Evolutionary conservation across 1,139 yeast genomes (phyloP).

Genomic region (Debaryomyces subglobosus): DNA sequence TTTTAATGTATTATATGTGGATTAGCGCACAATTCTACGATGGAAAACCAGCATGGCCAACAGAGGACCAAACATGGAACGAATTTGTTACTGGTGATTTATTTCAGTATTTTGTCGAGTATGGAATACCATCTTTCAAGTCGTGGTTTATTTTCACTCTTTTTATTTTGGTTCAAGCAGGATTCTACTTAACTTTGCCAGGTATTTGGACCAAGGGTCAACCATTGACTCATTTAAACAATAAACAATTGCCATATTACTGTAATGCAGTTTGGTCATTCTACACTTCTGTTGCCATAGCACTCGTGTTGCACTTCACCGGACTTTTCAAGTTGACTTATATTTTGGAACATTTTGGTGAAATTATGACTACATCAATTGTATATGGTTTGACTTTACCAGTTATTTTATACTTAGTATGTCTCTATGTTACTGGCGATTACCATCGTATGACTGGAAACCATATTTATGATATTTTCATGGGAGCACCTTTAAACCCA

Average conservation of each 20-base stretch:
- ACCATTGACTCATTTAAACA: conserved; percentile 78
- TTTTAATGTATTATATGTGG: conserved; percentile 97
- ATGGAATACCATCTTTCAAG: conserved; percentile 69
- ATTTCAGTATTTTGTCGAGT: conserved; percentile 46
- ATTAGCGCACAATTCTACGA: conserved; percentile 78
- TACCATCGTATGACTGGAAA: conserved; percentile 92
- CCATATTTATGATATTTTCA: conserved; percentile 84
- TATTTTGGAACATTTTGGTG: conserved; percentile 80
- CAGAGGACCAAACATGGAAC: conserved; percentile 56
- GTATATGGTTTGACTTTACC: conserved; percentile 73
- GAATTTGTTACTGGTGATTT: conserved; percentile 54
- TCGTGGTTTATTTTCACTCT: conserved; percentile 73
- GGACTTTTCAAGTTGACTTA: conserved; percentile 74
- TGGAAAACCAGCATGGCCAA: conserved; percentile 75
- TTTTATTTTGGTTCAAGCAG: conserved; percentile 70
- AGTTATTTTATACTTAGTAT: conserved; percentile 61
- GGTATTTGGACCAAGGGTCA: conserved; percentile 96
- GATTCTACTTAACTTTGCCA: conserved; percentile 84
- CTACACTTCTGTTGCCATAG: conserved; percentile 65
- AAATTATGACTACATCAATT: conserved; percentile 91
- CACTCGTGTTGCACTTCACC: conserved; percentile 66
- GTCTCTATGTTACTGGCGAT: conserved; percentile 67
- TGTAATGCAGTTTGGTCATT: conserved; percentile 91
- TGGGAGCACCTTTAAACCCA: conserved; percentile 98
- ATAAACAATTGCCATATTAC: conserved; percentile 82